Conservation (phyloP, 2,329 filamentous ascomycete species). For the Apiospora hydei region DNA sequence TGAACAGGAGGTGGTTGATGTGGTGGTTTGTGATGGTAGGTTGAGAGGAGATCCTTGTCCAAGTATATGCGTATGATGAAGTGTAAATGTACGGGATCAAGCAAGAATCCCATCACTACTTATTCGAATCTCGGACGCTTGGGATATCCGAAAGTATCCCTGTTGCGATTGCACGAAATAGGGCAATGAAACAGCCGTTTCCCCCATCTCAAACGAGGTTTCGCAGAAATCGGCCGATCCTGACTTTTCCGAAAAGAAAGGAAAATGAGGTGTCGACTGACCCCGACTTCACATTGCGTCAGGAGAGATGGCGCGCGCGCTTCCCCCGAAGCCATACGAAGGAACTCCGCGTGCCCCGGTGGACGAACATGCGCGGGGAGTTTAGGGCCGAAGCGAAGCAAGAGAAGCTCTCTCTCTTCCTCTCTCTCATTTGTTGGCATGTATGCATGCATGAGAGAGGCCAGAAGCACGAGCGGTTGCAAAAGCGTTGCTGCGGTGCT, state of each 20-base stretch:
- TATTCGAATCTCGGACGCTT: neutral
- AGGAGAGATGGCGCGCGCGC: constrained; percentile 5
- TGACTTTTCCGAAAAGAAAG: neutral
- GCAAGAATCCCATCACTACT: neutral
- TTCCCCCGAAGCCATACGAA: neutral
- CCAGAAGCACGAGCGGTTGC: neutral
- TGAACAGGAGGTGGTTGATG: too few relatives aligned
- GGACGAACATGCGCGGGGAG: neutral
- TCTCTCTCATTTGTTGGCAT: neutral
- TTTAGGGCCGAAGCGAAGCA: neutral
- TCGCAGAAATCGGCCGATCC: neutral
- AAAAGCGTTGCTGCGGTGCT: neutral
- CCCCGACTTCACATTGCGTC: neutral
- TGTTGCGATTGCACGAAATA: neutral
- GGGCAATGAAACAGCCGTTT: neutral
- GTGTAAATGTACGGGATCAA: too few relatives aligned
- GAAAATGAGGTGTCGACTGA: neutral
- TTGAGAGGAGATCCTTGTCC: neutral
- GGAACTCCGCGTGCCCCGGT: neutral
- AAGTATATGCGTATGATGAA: neutral
- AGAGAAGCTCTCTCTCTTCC: too few relatives aligned
- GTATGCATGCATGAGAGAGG: neutral
- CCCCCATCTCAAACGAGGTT: neutral
- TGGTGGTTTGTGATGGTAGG: neutral
- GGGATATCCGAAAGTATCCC: neutral